phyloP scores from a whole-genome alignment of 768 basidiomycete genomes.

The Hypholoma sublateritium region DNA sequence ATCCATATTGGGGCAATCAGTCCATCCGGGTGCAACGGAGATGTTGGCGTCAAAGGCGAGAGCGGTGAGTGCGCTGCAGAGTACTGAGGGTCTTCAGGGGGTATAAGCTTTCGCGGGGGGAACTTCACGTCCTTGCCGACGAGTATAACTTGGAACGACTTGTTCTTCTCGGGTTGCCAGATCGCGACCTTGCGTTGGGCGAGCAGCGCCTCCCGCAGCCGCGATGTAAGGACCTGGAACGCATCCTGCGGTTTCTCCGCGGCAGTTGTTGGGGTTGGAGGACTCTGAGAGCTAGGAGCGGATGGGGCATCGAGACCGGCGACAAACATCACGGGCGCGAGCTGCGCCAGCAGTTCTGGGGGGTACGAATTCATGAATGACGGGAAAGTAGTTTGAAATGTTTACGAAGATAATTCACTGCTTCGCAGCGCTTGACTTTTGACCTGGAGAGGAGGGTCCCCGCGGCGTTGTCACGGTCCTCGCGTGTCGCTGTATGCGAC shows the following conservation, averaged over 20 bases:
- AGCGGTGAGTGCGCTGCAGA: constrained; percentile 79
- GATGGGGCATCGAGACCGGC: constrained; percentile 67
- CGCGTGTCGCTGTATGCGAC: no score
- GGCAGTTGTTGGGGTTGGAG: constrained; percentile 21
- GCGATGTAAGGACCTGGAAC: constrained; percentile 55
- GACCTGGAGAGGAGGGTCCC: no score
- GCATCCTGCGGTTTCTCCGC: constrained; percentile 47
- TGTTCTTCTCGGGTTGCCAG: constrained; percentile 72
- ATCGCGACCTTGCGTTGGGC: constrained; percentile 62
- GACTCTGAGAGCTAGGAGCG: constrained; percentile 20
- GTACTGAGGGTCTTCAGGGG: constrained; percentile 58
- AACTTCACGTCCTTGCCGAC: constrained; percentile 86
- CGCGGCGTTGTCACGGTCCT: no score
- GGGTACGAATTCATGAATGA: constrained; percentile 88
- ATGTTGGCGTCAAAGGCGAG: constrained; percentile 87
- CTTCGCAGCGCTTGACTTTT: no score
- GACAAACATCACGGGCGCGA: constrained; percentile 92
- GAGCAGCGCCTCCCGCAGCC: constrained; percentile 71
- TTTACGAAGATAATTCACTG: no score
- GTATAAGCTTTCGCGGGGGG: constrained; percentile 79
- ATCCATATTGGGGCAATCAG: constrained; percentile 98
- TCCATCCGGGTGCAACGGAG: constrained; percentile 92
- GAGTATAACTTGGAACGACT: constrained; percentile 78
- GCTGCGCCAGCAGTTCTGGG: constrained; percentile 82
- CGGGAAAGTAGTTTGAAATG: not conserved